Base-by-base conservation (phyloP, 768 basidiomycete species). In the Pisolithus microcarpus region DNA sequence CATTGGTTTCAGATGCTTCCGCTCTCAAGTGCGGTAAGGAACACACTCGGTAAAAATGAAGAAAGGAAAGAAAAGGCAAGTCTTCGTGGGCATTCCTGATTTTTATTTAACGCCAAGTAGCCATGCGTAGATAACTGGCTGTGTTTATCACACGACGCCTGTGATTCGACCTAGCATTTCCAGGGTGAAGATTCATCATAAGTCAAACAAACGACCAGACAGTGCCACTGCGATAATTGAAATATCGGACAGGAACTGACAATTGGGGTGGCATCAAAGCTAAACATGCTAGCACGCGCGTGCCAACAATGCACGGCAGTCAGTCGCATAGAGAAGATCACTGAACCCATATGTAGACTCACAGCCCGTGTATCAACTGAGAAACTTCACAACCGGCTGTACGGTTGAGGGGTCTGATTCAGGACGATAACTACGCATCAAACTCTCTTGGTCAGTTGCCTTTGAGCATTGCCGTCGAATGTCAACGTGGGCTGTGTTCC, bases 51-150 rank as follows among this genome's bases (percentile, higher is more conserved):
- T n/a, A 49, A 48, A 23, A 19, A 53, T 46, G 31, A 70, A 66
- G 53, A 72, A 26, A 26, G 26, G 68, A 46, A 68, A 72, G 58
- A 59, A 56, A 61, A 61, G 52, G 30, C 52, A 56, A 36, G 49
- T 55, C 46, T 55, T 28, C 48, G 47, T 21, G 52, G 30, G 18
- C 42, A 31, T 19, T 31, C 44, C 36, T 37, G 48, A 51, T 65
- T 57, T 69, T 68, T 69, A 62, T 68, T 68, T 66, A 70, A 72
- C 62, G 61, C 67, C 56, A 53, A 58, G 51, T 59, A 60, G 54
- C 60, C 61, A 61, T 67, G 63, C 71, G 70, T 72, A 61, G 36
- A 38, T n/a, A 34, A 64, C 56, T 61, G 72, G 77, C 76, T 65
- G 76, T 78, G 77, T 72, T 69, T 58, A 70, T 64, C 63, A 61